phyloP scores from a whole-genome alignment of 2,329 filamentous ascomycete genomes.

The Cephalotrichum gorgonifer region DNA sequence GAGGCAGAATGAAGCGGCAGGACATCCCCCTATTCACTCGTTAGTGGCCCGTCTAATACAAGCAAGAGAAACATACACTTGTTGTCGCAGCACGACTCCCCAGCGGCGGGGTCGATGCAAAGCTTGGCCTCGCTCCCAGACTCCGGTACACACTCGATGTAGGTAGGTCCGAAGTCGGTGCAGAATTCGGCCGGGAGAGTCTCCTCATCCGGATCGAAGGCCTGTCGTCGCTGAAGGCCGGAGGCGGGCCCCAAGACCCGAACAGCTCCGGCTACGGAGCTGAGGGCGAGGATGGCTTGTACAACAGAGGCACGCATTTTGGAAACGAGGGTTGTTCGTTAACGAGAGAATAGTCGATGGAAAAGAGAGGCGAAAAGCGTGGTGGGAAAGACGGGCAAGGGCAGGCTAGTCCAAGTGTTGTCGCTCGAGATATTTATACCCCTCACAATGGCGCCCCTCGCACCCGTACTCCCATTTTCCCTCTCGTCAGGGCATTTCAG shows the following conservation, averaged over 20 bases:
- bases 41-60: background rate
- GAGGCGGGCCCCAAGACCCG: background rate
- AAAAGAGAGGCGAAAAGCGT: background rate
- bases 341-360: background rate
- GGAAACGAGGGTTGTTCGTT: too few relatives aligned
- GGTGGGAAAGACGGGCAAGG: background rate
- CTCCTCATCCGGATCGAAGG: constrained; percentile 1
- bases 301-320: constrained; percentile 1
- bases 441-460: too few relatives aligned
- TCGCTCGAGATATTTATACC: too few relatives aligned
- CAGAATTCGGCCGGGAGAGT: background rate
- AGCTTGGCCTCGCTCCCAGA: background rate
- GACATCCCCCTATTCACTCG: constrained; percentile 1
- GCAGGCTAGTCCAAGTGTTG: too few relatives aligned
- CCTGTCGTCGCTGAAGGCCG: background rate
- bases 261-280: background rate
- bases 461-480: too few relatives aligned
- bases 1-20: constrained; percentile 1
- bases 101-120: background rate
- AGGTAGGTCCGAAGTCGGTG: background rate
- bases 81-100: constrained; percentile 1
- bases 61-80: background rate
- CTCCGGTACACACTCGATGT: background rate
- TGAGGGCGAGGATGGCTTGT: background rate
- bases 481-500: too few relatives aligned